Base-by-base conservation (phyloP, 352 stramenopile species). In the Pythium biforme region DNA sequence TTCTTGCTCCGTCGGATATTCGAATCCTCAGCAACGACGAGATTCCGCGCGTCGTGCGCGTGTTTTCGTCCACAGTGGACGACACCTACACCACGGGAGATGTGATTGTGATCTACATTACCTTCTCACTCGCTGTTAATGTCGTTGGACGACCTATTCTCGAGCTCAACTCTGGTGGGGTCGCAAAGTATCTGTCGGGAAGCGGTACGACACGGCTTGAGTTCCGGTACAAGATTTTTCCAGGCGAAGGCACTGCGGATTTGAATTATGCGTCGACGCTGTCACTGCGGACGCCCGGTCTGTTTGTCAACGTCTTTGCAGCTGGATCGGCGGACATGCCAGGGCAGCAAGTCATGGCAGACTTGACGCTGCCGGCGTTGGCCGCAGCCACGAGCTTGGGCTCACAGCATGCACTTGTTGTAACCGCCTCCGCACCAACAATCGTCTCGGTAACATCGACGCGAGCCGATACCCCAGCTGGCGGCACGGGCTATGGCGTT, bases 161-260 rank as follows among this genome's bases (percentile, higher is more conserved):
- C 19, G 81, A 91, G 41, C 59, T 95, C 11, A 85, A 91, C 54
- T 94, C 82, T 4, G 76, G 77, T 2, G 83, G 81, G 3, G 55
- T 81, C 27, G 84, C 83, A 0, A 23, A 69, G 0, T 94, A 78
- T 57, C 69, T 71, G 2, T 75, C 67, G 0, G 83, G 87, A 1
- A 84, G 71, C 26, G 70, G 64, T 1, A 81, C 84, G 0, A 62
- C 74, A 1, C 64, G 50, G 1, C 50, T 95, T 26, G 62, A 68
- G 50, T 95, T 94, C 50, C 75, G 83, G 12, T 94, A 95, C 60
- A 77, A 75, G 59, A 62, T 95, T 12, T 52, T 74, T 3, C 1
- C 54, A 2, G 78, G 78, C 9, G 81, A 95, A 29, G 20, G 50
- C 0, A 59, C 79, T 0, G 12, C 39, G 0, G 62, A 69, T 47